These are phyloP conservation scores for Penicillium sp. DNA, from an alignment of 2,329 filamentous ascomycete genomes.

Conservation along the genomic window DNA sequence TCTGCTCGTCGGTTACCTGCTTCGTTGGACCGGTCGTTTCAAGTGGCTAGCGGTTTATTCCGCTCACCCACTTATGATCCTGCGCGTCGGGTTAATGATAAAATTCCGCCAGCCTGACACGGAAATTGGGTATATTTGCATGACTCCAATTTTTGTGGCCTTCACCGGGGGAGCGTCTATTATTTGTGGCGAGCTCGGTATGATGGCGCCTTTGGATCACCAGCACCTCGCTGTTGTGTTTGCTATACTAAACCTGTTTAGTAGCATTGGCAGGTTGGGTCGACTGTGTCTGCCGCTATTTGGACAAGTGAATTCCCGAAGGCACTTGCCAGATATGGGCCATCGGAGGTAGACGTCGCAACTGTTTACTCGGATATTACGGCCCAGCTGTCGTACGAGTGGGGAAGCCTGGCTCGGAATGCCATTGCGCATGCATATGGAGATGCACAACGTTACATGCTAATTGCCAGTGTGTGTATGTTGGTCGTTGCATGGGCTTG, in stretches of 20 bases:
- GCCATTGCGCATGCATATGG: conserved; percentile 46
- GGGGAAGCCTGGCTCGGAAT: conserved; percentile 45
- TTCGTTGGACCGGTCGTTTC: conserved; percentile 18
- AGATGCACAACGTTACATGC: conserved; percentile 48
- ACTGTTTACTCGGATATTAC: conserved; percentile 4
- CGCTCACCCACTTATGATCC: conserved; percentile 18
- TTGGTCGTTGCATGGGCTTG: conserved; percentile 40
- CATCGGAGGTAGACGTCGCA: not conserved
- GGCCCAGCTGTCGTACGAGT: conserved; percentile 3
- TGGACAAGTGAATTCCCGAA: conserved; percentile 22
- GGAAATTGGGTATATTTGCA: conserved; percentile 15
- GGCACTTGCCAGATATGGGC: conserved; percentile 1
- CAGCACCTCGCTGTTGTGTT: conserved; percentile 17
- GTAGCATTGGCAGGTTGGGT: conserved; percentile 19
- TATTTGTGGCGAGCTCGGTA: conserved; percentile 18
- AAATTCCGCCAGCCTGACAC: conserved; percentile 21
- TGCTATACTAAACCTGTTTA: conserved; percentile 16
- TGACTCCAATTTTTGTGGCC: conserved; percentile 23
- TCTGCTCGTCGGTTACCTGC: conserved; percentile 15
- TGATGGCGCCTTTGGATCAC: conserved; percentile 20
- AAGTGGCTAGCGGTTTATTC: conserved; percentile 16
- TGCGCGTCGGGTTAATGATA: conserved; percentile 22
- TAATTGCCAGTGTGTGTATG: conserved; percentile 51
- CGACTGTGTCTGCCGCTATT: conserved; percentile 21
- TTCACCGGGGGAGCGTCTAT: conserved; percentile 18